A percentile compares a stretch with the other conserved stretches of the same genome.
Conservation (phyloP, 805 yeast species). For the Saturnispora bothae region DNA sequence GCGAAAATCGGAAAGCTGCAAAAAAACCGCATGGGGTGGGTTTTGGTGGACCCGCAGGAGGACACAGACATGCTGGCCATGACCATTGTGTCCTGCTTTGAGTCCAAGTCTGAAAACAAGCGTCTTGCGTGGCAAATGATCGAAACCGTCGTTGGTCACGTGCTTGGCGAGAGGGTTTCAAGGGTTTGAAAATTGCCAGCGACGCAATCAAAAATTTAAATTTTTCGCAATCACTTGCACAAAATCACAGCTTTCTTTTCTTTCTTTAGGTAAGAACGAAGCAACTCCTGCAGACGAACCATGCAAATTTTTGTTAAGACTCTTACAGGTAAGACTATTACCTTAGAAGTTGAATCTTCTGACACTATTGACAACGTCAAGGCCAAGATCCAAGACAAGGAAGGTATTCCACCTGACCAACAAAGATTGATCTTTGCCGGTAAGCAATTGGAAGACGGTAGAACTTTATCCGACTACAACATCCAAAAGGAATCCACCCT, state of each 20-base stretch:
- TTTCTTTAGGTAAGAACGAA: conserved; percentile 49
- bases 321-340: conserved; percentile 55
- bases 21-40: not conserved
- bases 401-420: conserved; percentile 97
- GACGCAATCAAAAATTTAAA: not conserved
- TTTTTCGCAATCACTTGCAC: not conserved
- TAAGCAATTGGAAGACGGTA: conserved; percentile 93
- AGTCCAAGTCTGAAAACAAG: conserved; percentile 1
- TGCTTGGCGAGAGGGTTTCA: conserved; percentile 6
- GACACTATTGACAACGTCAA: conserved; percentile 97
- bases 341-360: conserved; percentile 95
- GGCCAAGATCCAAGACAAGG: conserved; percentile 94
- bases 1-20: not conserved
- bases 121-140: not conserved
- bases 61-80: not conserved
- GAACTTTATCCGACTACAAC: conserved; percentile 96
- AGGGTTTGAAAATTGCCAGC: not conserved
- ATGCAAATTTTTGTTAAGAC: conserved; percentile 53
- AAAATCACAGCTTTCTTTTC: no score
- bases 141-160: conserved; percentile 3
- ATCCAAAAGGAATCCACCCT: conserved; percentile 96
- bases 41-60: not conserved
- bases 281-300: conserved; percentile 63
- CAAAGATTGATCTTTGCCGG: conserved; percentile 97
- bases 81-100: not conserved